Base-by-base conservation (phyloP, 495 filamentous ascomycete genomes). In the Penicillium angulare region DNA sequence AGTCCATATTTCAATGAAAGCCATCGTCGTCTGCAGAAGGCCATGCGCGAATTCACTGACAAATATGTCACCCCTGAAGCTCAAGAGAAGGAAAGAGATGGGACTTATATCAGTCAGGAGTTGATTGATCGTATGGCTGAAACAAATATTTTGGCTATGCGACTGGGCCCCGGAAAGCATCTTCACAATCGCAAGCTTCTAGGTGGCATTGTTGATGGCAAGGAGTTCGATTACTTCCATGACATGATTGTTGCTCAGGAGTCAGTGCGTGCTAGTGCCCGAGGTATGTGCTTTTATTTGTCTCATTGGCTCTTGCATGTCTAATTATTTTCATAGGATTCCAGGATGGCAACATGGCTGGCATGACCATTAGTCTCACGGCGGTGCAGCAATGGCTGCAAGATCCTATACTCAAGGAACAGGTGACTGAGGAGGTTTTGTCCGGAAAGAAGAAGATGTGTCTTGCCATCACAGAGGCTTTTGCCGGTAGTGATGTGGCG, bases 171-270 rank as follows among this genome's bases (percentile, higher is more conserved):
- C 10, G 90, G 90, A 17, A 88, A 88, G 66, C 89, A 93, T 68
- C 65, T 95, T 53, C 82, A 92, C 60, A 84, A 83, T 17, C 74
- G 81, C 21, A 78, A 75, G 31, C 67, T 93, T 13, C 71, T 92
- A 21, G 81, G 81, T 39, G 89, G 88, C 43, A 83, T 79, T 23
- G 78, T 90, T 31, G 77, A 86, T 54, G 86, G 86, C 23, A 81
- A 89, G 72, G 87, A 93, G 53, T 93, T 89, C 59, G 89, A 95
- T 66, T 90, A 91, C 67, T 86, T 95, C 66, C 88, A 92, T 69
- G 89, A 92, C 66, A 63, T 93, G 63, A 81, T 93, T 53, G 73
- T 86, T 12, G 69, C 76, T 21, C 90, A 95, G 71, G 89, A 95
- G 67, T 66, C 86, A 56, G 79, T 79, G 9, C 80, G 89, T 51